Percentiles rank a stretch among this genome's conserved stretches.
Evolutionary conservation across 352 stramenopile species (phyloP).

Genomic region (Phytophthora citricola): DNA sequence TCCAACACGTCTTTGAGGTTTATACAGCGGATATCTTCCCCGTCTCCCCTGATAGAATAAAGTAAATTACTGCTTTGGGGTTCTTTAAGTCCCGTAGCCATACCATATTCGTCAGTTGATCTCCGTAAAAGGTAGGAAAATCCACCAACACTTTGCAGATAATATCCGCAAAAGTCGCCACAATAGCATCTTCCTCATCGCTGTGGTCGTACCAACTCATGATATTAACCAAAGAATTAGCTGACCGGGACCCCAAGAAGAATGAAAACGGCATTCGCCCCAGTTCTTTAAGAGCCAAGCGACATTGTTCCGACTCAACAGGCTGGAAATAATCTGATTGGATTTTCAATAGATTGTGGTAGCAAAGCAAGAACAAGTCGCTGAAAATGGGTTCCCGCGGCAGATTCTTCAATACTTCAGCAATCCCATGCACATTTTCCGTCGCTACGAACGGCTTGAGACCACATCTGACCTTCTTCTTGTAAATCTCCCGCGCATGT

Average conservation of each 20-base stretch:
- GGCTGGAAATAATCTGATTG: slow-evolving; percentile 68
- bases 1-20: slow-evolving; percentile 60
- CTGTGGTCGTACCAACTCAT: slow-evolving; percentile 46
- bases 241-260: slow-evolving; percentile 65
- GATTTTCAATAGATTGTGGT: slow-evolving; percentile 59
- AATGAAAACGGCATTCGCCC: slow-evolving; percentile 72
- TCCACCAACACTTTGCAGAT: slow-evolving; percentile 65
- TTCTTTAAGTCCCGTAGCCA: slow-evolving; percentile 67
- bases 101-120: slow-evolving; percentile 69
- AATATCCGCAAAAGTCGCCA: slow-evolving; percentile 71
- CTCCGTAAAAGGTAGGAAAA: slow-evolving; percentile 72
- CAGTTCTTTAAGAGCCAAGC: slow-evolving; percentile 56
- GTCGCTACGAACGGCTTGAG: slow-evolving; percentile 63
- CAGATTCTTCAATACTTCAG: slow-evolving; percentile 85
- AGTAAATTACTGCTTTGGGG: slow-evolving; percentile 63
- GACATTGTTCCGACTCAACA: slow-evolving; percentile 52
- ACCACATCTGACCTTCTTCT: slow-evolving; percentile 78
- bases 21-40: slow-evolving; percentile 61
- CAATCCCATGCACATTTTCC: slow-evolving; percentile 75
- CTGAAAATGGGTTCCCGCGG: slow-evolving; percentile 77
- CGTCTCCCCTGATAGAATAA: slow-evolving; percentile 62
- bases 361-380: slow-evolving; percentile 80
- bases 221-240: slow-evolving; percentile 65
- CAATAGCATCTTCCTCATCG: slow-evolving; percentile 48
- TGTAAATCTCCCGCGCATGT: slow-evolving; percentile 75